phyloP scores from a whole-genome alignment of 495 filamentous ascomycete species.

The Lasiosphaeris hirsuta region DNA sequence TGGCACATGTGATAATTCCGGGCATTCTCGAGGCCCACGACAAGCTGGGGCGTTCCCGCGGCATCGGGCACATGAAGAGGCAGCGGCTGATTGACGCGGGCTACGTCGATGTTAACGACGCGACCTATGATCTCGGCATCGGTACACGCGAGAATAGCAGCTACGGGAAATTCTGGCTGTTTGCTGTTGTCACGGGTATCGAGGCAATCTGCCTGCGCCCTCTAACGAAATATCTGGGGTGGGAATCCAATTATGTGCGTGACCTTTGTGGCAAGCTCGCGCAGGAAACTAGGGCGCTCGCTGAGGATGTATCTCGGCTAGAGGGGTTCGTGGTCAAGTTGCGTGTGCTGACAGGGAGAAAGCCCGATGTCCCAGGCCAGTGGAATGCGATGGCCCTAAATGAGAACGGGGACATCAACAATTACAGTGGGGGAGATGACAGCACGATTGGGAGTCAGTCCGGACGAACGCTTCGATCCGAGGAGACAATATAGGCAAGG shows the following conservation, averaged over 20 bases:
- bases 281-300: constrained; percentile 49
- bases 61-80: constrained; percentile 53
- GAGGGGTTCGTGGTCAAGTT: constrained; percentile 46
- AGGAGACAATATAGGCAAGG: constrained; percentile 12
- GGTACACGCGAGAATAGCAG: constrained; percentile 50
- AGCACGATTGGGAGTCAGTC: constrained; percentile 30
- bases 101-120: constrained; percentile 57
- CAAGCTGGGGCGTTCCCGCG: constrained; percentile 45
- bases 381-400: constrained; percentile 24
- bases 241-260: constrained; percentile 53
- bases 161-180: constrained; percentile 64
- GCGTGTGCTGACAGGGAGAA: constrained; percentile 55
- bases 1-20: constrained; percentile 28
- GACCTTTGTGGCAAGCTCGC: constrained; percentile 53
- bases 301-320: constrained; percentile 36
- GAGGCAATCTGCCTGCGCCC: constrained; percentile 60
- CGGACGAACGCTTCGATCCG: constrained; percentile 13
- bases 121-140: constrained; percentile 57
- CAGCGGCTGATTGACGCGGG: constrained; percentile 52
- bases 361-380: constrained; percentile 38
- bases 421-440: constrained; percentile 28
- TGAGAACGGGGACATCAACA: constrained; percentile 23
- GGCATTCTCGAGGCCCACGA: constrained; percentile 42
- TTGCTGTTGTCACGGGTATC: constrained; percentile 60
- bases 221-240: constrained; percentile 57